These are phyloP conservation scores for Populus hybrid DNA, from an alignment of 441 rosid genomes.

Conservation along the genomic window DNA sequence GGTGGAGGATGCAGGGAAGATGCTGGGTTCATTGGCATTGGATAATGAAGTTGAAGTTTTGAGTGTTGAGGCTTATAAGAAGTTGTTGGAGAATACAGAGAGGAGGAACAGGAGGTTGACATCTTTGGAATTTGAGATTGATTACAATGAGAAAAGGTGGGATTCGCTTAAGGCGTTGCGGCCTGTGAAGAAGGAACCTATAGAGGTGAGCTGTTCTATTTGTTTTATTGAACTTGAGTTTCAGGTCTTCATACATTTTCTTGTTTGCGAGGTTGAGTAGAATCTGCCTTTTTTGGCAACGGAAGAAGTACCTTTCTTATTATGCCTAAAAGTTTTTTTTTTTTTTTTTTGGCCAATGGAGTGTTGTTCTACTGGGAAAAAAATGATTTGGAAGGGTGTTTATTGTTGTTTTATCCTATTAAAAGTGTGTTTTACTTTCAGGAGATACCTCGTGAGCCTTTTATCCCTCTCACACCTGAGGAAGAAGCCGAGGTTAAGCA, in stretches of 20 bases:
- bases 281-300: background rate
- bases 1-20: conserved; percentile 41
- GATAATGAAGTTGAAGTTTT: conserved; percentile 28
- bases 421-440: conserved; percentile 25
- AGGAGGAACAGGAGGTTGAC: conserved; percentile 44
- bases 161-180: conserved; percentile 35
- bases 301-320: background rate
- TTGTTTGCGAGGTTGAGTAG: background rate
- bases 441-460: conserved; percentile 56
- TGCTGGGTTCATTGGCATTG: conserved; percentile 40
- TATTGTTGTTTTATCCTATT: conserved; percentile 7
- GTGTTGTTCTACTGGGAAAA: background rate
- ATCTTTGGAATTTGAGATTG: conserved; percentile 53
- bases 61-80: conserved; percentile 53
- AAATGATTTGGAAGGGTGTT: background rate
- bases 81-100: conserved; percentile 55
- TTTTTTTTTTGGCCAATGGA: background rate
- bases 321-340: background rate
- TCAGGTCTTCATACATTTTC: background rate
- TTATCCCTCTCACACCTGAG: conserved; percentile 57
- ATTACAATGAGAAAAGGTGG: conserved; percentile 45
- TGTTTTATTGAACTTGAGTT: background rate
- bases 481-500: conserved; percentile 48
- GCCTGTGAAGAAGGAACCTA: conserved; percentile 38
- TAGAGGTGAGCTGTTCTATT: conserved; percentile 34